Conservation (phyloP, 352 stramenopile species). For the Phytophthora pini region DNA sequence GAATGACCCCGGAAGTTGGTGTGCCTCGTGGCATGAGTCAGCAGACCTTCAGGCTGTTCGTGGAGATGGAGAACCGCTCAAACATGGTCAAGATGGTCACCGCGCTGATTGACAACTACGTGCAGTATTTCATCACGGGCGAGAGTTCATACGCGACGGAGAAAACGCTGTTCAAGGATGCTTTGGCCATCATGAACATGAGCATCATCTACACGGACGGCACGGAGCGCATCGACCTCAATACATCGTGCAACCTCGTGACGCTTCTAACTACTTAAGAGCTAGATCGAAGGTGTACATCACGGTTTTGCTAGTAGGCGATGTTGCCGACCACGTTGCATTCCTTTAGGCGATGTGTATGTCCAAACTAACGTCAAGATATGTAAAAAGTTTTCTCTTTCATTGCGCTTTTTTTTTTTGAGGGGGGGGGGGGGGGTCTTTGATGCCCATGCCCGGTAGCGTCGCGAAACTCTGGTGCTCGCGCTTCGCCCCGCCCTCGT, state of each 20-base stretch:
- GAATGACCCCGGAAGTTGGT: slow-evolving; percentile 41
- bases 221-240: slow-evolving; percentile 37
- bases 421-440: background rate
- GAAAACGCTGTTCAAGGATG: slow-evolving; percentile 48
- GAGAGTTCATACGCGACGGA: slow-evolving; percentile 48
- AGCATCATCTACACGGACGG: slow-evolving; percentile 64
- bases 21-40: slow-evolving; percentile 52
- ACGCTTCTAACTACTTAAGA: slow-evolving; percentile 28
- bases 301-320: slow-evolving; percentile 25
- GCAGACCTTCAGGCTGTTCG: slow-evolving; percentile 40
- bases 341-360: slow-evolving; percentile 14
- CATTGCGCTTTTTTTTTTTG: background rate
- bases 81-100: slow-evolving; percentile 56
- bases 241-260: slow-evolving; percentile 37
- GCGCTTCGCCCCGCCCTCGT: too few relatives aligned
- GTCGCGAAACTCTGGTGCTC: too few relatives aligned
- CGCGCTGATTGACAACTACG: slow-evolving; percentile 40
- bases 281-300: background rate
- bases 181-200: slow-evolving; percentile 56
- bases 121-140: slow-evolving; percentile 64
- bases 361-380: slow-evolving; percentile 18
- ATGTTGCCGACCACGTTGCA: slow-evolving; percentile 20
- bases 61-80: slow-evolving; percentile 24
- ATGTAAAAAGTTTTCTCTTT: slow-evolving; percentile 14
- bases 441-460: background rate